phyloP scores from a whole-genome alignment of 2,329 filamentous ascomycete genomes.

The Phaeosphaeria sp. region DNA sequence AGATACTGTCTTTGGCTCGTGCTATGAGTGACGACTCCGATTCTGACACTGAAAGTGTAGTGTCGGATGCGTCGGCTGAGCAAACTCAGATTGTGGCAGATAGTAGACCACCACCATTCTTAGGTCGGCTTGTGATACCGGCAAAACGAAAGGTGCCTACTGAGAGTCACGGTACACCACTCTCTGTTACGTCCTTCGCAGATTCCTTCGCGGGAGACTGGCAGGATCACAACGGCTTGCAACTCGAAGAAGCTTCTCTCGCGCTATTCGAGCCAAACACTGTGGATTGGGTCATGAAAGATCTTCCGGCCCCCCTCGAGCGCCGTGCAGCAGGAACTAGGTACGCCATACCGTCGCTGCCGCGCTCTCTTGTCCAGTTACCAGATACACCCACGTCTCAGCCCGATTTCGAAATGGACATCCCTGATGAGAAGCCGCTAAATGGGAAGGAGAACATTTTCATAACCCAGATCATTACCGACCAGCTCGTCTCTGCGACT shows the following conservation, averaged over 20 bases:
- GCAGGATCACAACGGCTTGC: constrained; percentile 31
- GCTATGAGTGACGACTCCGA: constrained; percentile 36
- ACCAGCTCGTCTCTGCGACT: constrained; percentile 67
- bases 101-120: constrained; percentile 18
- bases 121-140: constrained; percentile 25
- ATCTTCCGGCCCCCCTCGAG: constrained; percentile 36
- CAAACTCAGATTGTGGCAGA: constrained; percentile 24
- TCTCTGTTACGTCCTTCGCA: constrained; percentile 44
- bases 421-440: constrained; percentile 35
- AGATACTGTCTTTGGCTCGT: constrained; percentile 19
- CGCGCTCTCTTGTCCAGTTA: constrained; percentile 29
- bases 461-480: constrained; percentile 73
- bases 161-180: constrained; percentile 45
- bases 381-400: constrained; percentile 45
- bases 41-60: constrained; percentile 25
- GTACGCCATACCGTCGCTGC: constrained; percentile 37
- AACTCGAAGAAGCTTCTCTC: constrained; percentile 37
- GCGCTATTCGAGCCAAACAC: constrained; percentile 39
- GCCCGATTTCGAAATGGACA: constrained; percentile 32
- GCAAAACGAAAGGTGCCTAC: constrained; percentile 43
- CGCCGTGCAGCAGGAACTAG: constrained; percentile 23
- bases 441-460: constrained; percentile 68
- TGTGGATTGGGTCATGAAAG: constrained; percentile 47
- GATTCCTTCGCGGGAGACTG: constrained; percentile 41
- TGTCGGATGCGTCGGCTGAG: constrained; percentile 30